Base-by-base conservation (phyloP, 768 basidiomycete species). In the Psilocybe sp. region DNA sequence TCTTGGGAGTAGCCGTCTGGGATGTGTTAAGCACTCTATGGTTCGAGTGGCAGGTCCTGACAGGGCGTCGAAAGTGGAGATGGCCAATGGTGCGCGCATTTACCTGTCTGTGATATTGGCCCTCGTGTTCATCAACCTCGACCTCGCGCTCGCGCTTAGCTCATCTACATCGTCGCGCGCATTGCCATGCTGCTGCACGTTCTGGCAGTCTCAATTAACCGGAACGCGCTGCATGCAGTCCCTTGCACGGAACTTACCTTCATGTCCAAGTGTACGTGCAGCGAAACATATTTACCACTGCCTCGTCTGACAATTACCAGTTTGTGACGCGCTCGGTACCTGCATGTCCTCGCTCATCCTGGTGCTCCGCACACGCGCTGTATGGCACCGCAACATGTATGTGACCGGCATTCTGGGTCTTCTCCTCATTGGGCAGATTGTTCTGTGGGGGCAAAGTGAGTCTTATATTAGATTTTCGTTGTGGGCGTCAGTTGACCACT, bases 171-270 rank as follows among this genome's bases (percentile, higher is more conserved):
- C 44, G 51, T 63, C 5, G 63, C 62, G 14, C 63, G 69, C n/a
- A 62, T 68, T 41, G 59, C 61, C 44, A 65, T 70, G 67, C 42
- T 70, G 8, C 34, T 67, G 23, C 67, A 70, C 44, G 65, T 70
- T 28, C 65, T 66, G 28, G 58, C 69, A 5, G 36, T 68, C 9
- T 64, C 64, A 14, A 67, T 68, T 32, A 70, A 66, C 31, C 51
- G 66, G 23, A 70, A 70, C 47, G 66, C 69, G 11, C 59, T 70
- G 39, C 55, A 51, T 39, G 59, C 66, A 41, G 67, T 70, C 14
- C 64, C 66, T 31, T 70, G 69, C 46, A 65, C 64, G 23, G 46
- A 60, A 34, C 59, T 70, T 8, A 64, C 63, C 9, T 67, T 65
- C 58, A 63, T 69, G 44, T 64, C 67, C 2, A 69, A 68, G 48